These are phyloP conservation scores for Canavalia gladiata DNA, from an alignment of 306 rosid genomes.

Conservation along the genomic window DNA sequence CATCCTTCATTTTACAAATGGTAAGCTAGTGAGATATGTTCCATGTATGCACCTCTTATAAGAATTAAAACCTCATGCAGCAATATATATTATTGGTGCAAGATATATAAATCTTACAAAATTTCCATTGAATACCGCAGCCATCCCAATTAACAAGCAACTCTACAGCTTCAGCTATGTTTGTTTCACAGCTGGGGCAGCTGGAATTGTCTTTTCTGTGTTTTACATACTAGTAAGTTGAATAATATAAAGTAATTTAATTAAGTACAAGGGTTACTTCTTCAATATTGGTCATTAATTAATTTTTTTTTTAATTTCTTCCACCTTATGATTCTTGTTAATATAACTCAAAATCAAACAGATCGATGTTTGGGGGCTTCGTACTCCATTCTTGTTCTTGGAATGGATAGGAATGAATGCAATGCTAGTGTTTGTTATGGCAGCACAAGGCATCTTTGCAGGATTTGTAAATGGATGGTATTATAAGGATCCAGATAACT, in stretches of 20 bases:
- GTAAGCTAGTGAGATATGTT: constrained; percentile 42
- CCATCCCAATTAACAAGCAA: constrained; percentile 81
- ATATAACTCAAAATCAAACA: constrained; percentile 43
- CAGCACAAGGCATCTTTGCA: constrained; percentile 74
- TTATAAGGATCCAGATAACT: constrained; percentile 52
- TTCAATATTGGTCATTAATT: background rate
- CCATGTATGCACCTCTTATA: background rate
- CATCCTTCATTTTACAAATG: constrained; percentile 73
- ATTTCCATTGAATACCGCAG: constrained; percentile 50
- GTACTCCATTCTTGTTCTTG: constrained; percentile 68
- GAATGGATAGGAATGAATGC: constrained; percentile 92
- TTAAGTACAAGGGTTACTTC: too few relatives aligned
- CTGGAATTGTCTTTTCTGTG: constrained; percentile 74
- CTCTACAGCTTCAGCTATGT: constrained; percentile 83
- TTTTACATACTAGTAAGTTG: constrained; percentile 63
- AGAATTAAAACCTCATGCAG: background rate
- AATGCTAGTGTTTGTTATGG: constrained; percentile 82
- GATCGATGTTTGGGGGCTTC: constrained; percentile 75
- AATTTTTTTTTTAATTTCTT: background rate
- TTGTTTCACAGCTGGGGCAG: constrained; percentile 80
- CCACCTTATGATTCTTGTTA: background rate
- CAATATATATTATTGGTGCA: background rate
- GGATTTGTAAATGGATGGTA: constrained; percentile 82
- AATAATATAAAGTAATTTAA: background rate
- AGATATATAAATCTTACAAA: background rate